These are phyloP conservation scores for Brassica incana DNA, from an alignment of 345 rosid species.

Conservation along the genomic window DNA sequence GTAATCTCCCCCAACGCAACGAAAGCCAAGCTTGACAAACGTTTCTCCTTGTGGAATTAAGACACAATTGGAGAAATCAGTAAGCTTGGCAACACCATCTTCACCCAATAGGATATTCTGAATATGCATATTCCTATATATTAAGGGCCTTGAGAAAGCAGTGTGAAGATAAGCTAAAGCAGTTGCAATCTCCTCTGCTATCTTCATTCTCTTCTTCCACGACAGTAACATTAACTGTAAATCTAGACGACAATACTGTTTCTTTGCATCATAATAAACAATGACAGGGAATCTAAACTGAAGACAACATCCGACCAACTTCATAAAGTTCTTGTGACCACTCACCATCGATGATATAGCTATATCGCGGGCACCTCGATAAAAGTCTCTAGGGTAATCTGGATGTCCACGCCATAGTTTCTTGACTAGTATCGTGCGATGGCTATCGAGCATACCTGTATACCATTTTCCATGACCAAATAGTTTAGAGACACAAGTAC, in stretches of 20 bases:
- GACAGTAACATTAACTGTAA: background rate
- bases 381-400: background rate
- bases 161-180: slow-evolving; percentile 22
- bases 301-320: background rate
- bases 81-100: background rate
- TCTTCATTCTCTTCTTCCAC: background rate
- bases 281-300: background rate
- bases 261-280: slow-evolving; percentile 16
- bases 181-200: slow-evolving; percentile 7
- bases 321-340: slow-evolving; percentile 22
- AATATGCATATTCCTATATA: slow-evolving; percentile 2
- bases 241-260: background rate
- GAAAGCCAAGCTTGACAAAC: background rate
- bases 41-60: slow-evolving; percentile 3
- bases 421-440: background rate
- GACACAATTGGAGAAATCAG: background rate
- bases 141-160: background rate
- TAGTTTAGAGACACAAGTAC: slow-evolving; percentile 3
- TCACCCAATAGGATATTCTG: background rate
- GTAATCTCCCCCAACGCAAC: background rate
- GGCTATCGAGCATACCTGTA: slow-evolving; percentile 6
- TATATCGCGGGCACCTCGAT: background rate
- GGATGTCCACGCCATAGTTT: background rate
- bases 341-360: slow-evolving; percentile 17
- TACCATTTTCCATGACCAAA: background rate